Conservation (phyloP, 2,329 filamentous ascomycete genomes). For the Aureobasidium lini region DNA sequence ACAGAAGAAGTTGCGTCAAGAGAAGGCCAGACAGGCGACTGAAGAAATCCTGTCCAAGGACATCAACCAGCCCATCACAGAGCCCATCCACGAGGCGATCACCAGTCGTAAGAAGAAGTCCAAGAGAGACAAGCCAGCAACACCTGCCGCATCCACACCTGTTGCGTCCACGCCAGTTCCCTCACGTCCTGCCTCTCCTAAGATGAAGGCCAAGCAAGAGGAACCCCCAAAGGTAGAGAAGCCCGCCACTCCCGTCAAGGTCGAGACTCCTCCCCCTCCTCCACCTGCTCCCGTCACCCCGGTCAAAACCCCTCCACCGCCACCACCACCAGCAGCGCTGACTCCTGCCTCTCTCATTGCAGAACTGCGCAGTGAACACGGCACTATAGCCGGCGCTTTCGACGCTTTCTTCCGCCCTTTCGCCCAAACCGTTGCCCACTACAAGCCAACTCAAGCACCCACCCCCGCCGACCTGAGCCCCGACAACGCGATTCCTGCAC, state of each 20-base stretch:
- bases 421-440: conserved; percentile 20
- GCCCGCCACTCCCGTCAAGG: conserved; percentile 18
- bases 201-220: conserved; percentile 19
- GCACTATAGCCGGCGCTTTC: conserved; percentile 23
- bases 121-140: conserved; percentile 51
- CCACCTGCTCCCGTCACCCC: conserved; percentile 17
- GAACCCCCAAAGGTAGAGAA: conserved; percentile 16
- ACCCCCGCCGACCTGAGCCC: conserved; percentile 15
- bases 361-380: conserved; percentile 25
- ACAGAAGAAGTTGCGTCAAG: conserved; percentile 58
- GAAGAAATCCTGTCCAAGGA: conserved; percentile 43
- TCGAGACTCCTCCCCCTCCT: conserved; percentile 16
- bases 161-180: conserved; percentile 1
- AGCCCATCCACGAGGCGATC: conserved; percentile 59
- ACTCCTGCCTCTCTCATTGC: conserved; percentile 26
- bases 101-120: conserved; percentile 77
- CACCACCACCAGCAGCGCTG: conserved; percentile 24
- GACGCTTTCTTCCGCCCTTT: conserved; percentile 27
- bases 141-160: conserved; percentile 2
- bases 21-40: conserved; percentile 35
- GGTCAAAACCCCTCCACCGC: conserved; percentile 27
- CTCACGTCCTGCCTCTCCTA: conserved; percentile 11
- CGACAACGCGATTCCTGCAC: conserved; percentile 27
- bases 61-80: conserved; percentile 34
- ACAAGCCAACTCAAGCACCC: conserved; percentile 23